Evolutionary conservation across 2,329 filamentous ascomycete species (phyloP).

Genomic region (Calonectria multiphialidica): DNA sequence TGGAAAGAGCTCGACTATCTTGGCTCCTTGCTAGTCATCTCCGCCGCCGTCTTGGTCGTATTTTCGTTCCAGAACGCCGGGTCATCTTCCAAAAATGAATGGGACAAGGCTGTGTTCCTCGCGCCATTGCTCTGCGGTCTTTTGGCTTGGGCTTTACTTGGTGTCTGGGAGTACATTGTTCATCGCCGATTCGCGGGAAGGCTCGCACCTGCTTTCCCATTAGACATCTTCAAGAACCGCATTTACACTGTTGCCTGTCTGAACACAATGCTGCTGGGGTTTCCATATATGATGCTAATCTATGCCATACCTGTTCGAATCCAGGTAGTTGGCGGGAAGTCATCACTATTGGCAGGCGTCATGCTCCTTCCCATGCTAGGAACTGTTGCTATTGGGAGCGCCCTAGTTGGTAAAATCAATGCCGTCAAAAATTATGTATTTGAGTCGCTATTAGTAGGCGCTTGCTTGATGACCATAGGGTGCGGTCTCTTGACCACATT

Average conservation of each 20-base stretch:
- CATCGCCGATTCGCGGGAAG: constrained; percentile 42
- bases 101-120: constrained; percentile 54
- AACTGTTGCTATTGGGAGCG: constrained; percentile 59
- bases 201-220: constrained; percentile 58
- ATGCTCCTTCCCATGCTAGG: constrained; percentile 67
- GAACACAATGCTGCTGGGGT: constrained; percentile 62
- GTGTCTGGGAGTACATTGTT: constrained; percentile 45
- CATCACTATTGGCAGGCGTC: constrained; percentile 59
- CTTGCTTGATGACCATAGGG: constrained; percentile 58
- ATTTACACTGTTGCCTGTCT: constrained; percentile 57
- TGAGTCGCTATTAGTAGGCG: constrained; percentile 58
- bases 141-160: constrained; percentile 42
- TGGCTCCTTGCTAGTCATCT: constrained; percentile 65
- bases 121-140: constrained; percentile 46
- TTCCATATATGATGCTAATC: constrained; percentile 61
- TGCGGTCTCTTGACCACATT: constrained; percentile 60
- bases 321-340: constrained; percentile 63
- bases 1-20: constrained; percentile 66
- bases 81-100: constrained; percentile 49
- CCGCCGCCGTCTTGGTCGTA: constrained; percentile 66
- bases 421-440: constrained; percentile 54
- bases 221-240: constrained; percentile 60
- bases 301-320: constrained; percentile 63
- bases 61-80: constrained; percentile 69
- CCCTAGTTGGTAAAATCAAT: constrained; percentile 57